Evolutionary conservation across 176 grass and related monocot species (phyloP), one percentile per base, ranked within the genome.

Genomic region (sorghum (Sorghum bicolor)): DNA sequence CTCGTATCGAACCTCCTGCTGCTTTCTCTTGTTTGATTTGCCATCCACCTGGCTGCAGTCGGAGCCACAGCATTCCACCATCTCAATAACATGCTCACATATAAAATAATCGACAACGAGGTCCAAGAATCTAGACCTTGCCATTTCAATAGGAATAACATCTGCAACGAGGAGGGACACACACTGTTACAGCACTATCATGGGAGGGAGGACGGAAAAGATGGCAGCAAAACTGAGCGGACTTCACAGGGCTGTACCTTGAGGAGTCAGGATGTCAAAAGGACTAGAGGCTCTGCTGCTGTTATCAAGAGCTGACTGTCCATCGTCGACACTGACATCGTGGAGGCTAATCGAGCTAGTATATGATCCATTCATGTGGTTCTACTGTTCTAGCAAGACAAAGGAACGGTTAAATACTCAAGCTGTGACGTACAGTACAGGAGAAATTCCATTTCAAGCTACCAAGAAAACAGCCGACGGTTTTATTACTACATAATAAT

Each of bases 11-110:
- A 82, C 81, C 39, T 91, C 92, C 26, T 83, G 70, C 40, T 85
- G 86, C 84, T 94, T 97, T 81, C 94, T 94, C 90, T 97, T 97
- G 80, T 76, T 94, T 74, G 78, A 68, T 84, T 85, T 94, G 39
- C 90, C 88, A 44, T 80, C 71, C 41, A 69, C 80, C 38, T 87
- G 89, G 68, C 64, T 47, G 64, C 77, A 88, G 47, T 80, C 79
- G 10, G 78, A 76, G 29, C 67, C 81, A 73, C 78, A 71, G 74
- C 78, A 86, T 41, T 97, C 88, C 79, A 67, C 55, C 86, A 87
- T 82, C 84, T 97, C 92, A 71, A 91, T 85, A 65, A 94, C 88
- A 78, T 92, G 90, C 32, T 92, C 80, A n/a, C 64, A 69, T 8
- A 97, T 89, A 76, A 97, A 94, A 86, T 87, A 67, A 70, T 97